phyloP scores from a whole-genome alignment of 2,329 filamentous ascomycete species.

The Monosporascus cannonballus region DNA sequence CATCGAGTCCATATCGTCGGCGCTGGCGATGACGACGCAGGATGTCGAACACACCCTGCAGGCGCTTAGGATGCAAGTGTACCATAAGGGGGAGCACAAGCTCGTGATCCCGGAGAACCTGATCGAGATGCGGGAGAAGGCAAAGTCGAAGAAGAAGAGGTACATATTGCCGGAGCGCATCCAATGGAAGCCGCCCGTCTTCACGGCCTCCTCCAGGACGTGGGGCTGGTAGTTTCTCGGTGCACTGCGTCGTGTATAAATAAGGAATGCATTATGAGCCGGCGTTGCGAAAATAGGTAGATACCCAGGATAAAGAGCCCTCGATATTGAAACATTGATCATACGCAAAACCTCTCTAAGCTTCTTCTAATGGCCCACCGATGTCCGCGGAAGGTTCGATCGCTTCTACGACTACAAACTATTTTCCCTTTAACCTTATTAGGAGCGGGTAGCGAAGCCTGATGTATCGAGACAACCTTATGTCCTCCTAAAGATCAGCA shows the following conservation, averaged over 20 bases:
- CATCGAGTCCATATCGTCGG: constrained; percentile 74
- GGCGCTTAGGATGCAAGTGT: constrained; percentile 89
- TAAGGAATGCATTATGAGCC: constrained; percentile 8
- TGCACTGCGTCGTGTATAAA: background rate
- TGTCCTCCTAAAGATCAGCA: too few species aligned
- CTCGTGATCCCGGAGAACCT: constrained; percentile 85
- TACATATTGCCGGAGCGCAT: constrained; percentile 72
- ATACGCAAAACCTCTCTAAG: too few species aligned
- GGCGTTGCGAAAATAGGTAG: background rate
- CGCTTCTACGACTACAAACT: too few species aligned
- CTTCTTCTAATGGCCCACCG: too few species aligned
- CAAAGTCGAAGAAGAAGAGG: constrained; percentile 70
- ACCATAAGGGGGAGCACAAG: constrained; percentile 94
- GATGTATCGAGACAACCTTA: too few species aligned
- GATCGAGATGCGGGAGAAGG: constrained; percentile 71
- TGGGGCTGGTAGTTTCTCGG: constrained; percentile 74
- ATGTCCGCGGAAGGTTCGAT: too few species aligned
- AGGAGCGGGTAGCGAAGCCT: too few species aligned
- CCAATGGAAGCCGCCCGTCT: constrained; percentile 94
- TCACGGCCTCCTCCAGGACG: constrained; percentile 80
- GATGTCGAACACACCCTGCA: constrained; percentile 95
- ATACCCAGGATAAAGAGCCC: background rate
- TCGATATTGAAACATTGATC: too few species aligned
- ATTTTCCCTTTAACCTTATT: too few species aligned
- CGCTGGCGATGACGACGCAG: constrained; percentile 91